phyloP scores from a whole-genome alignment of 768 basidiomycete species.

The Pleurotus ostreatus region DNA sequence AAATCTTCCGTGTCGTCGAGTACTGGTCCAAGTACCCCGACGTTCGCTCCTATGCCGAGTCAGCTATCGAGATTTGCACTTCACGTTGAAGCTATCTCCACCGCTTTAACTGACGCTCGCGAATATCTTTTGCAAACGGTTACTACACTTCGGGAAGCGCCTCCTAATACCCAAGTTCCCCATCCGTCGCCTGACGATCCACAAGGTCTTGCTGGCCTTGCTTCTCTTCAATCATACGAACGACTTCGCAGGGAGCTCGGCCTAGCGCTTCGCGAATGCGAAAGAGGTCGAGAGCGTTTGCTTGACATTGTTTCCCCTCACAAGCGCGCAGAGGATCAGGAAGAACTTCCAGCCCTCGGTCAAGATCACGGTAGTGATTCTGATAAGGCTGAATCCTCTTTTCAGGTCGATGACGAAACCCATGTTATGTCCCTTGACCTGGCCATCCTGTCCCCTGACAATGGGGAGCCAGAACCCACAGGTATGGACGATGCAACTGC shows the following conservation, averaged over 20 bases:
- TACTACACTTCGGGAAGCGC: slow-evolving; percentile 40
- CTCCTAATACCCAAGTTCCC: slow-evolving; percentile 4
- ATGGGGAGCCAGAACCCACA: slow-evolving; percentile 23
- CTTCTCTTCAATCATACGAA: slow-evolving; percentile 70
- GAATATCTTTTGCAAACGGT: slow-evolving; percentile 66
- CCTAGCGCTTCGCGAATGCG: slow-evolving; percentile 75
- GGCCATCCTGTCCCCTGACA: slow-evolving; percentile 16
- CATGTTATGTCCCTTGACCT: slow-evolving; percentile 9
- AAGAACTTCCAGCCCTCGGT: slow-evolving; percentile 47
- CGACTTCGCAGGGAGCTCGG: slow-evolving; percentile 73
- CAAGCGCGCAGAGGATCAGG: slow-evolving; percentile 23
- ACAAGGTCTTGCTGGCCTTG: slow-evolving; percentile 27
- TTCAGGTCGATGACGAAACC: slow-evolving; percentile 22
- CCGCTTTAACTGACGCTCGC: slow-evolving; percentile 68
- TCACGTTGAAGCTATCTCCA: slow-evolving; percentile 67
- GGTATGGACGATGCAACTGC: slow-evolving; percentile 50
- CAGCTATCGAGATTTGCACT: slow-evolving; percentile 66
- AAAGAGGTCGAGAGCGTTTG: slow-evolving; percentile 68
- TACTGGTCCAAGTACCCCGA: slow-evolving; percentile 18
- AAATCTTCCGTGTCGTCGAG: neutral
- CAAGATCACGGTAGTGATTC: slow-evolving; percentile 50
- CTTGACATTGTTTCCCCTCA: slow-evolving; percentile 52
- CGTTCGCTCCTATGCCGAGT: slow-evolving; percentile 75
- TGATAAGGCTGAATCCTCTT: slow-evolving; percentile 43
- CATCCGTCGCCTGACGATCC: slow-evolving; percentile 9